Evolutionary conservation across 2,329 filamentous ascomycete genomes (phyloP).

Genomic region (Stagonosporopsis cucurbitacearum): DNA sequence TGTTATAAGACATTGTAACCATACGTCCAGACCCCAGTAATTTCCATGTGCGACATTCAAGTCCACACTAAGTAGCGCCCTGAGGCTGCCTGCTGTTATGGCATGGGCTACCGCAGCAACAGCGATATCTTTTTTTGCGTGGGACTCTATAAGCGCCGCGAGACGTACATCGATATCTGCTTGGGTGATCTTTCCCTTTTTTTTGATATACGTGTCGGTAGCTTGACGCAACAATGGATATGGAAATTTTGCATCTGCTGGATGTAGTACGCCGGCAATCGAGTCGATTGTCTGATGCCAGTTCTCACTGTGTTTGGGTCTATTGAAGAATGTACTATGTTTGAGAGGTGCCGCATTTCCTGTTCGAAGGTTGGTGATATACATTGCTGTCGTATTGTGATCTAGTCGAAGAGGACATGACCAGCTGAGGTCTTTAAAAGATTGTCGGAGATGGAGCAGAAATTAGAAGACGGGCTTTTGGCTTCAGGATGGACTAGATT

Average conservation of each 20-base stretch:
- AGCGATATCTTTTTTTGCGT: slow-evolving; percentile 34
- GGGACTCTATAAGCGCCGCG: slow-evolving; percentile 27
- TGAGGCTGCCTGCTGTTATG: slow-evolving; percentile 33
- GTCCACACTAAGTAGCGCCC: slow-evolving; percentile 32
- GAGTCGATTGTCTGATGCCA: slow-evolving; percentile 38
- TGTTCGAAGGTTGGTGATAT: slow-evolving; percentile 19
- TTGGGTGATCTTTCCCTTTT: slow-evolving; percentile 39
- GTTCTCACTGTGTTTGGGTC: slow-evolving; percentile 36
- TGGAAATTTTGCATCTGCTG: slow-evolving; percentile 36
- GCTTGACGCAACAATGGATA: slow-evolving; percentile 27
- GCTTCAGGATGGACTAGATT: neutral
- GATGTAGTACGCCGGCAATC: slow-evolving; percentile 31
- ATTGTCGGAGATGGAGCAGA: neutral
- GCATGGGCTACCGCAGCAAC: slow-evolving; percentile 41
- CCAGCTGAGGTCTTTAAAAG: neutral
- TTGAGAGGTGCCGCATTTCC: slow-evolving; percentile 24
- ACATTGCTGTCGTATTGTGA: slow-evolving; percentile 20
- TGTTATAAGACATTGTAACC: slow-evolving; percentile 40
- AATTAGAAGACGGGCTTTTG: neutral
- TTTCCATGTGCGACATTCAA: slow-evolving; percentile 35
- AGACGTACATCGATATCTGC: slow-evolving; percentile 32
- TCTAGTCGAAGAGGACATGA: neutral
- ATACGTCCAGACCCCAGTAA: slow-evolving; percentile 38
- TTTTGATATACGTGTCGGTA: slow-evolving; percentile 41
- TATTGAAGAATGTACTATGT: slow-evolving; percentile 29